A percentile compares a stretch with the other conserved stretches of the same genome.
Evolutionary conservation across 345 rosid genomes (phyloP).

Genomic region (Arabidopsis suecica): DNA sequence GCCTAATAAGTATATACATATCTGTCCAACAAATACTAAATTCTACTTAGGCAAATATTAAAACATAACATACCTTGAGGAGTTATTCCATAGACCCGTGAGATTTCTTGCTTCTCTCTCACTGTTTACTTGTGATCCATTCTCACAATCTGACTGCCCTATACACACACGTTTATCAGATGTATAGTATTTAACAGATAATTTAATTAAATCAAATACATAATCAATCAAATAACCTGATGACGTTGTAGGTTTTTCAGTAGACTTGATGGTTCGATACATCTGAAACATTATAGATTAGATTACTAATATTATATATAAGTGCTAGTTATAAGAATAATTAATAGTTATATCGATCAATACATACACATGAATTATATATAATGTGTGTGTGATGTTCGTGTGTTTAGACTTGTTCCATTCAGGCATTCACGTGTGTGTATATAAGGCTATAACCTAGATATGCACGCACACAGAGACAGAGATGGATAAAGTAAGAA

Average conservation of each 20-base stretch:
- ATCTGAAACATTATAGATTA: conserved; percentile 40
- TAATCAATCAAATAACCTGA: conserved; percentile 41
- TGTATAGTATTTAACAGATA: not conserved
- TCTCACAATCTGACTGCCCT: conserved; percentile 83
- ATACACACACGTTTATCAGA: conserved; percentile 15
- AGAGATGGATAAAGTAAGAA: conserved; percentile 44
- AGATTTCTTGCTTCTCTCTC: conserved; percentile 29
- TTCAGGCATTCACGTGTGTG: conserved; percentile 47
- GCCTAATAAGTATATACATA: conserved; percentile 21
- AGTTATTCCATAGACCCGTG: conserved; percentile 43
- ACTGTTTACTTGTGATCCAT: conserved; percentile 69
- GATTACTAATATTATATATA: conserved; percentile 9
- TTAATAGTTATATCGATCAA: conserved; percentile 9
- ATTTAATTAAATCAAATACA: not conserved
- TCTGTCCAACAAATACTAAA: conserved; percentile 12
- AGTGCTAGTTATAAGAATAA: conserved; percentile 14
- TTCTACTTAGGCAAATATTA: not conserved
- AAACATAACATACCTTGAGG: conserved; percentile 46
- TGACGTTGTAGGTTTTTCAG: conserved; percentile 45
- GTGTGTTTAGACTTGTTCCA: conserved; percentile 10
- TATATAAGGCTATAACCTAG: not conserved
- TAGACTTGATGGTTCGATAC: conserved; percentile 49
- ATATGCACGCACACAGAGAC: conserved; percentile 41
- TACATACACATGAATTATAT: not conserved
- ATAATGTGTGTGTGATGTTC: not conserved